Evolutionary conservation across 352 stramenopile species (phyloP).

Genomic region (Globisporangium solare): DNA sequence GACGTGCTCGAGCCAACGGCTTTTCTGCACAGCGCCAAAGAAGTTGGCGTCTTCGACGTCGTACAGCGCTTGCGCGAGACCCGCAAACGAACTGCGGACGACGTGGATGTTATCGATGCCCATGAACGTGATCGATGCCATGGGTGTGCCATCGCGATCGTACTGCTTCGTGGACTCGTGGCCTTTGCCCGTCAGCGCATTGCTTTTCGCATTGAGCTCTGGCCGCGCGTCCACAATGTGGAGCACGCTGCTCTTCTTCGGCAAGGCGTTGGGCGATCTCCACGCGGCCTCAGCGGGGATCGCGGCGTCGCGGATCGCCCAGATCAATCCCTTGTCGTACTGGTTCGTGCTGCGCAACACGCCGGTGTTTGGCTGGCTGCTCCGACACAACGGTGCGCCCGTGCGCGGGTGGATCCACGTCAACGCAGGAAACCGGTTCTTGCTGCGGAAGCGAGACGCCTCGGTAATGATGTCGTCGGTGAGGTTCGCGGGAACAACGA

Average conservation of each 20-base stretch:
- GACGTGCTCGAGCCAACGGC: constrained; percentile 80
- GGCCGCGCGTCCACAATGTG: constrained; percentile 90
- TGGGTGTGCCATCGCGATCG: constrained; percentile 64
- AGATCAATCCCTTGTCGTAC: constrained; percentile 90
- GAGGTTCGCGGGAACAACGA: constrained; percentile 62
- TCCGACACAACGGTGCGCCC: constrained; percentile 90
- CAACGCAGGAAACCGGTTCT: constrained; percentile 75
- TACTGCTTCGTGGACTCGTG: constrained; percentile 88
- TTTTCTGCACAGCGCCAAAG: constrained; percentile 81
- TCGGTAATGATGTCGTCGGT: constrained; percentile 66
- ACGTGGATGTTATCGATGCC: constrained; percentile 88
- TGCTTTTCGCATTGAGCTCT: constrained; percentile 89
- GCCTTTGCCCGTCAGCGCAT: constrained; percentile 86
- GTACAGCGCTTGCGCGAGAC: constrained; percentile 68
- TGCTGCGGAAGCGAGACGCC: constrained; percentile 68
- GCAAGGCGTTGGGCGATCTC: constrained; percentile 18
- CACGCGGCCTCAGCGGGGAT: constrained; percentile 41
- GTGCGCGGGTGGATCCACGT: constrained; percentile 90
- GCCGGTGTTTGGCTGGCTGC: constrained; percentile 94
- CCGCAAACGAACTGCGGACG: constrained; percentile 66
- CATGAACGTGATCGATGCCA: constrained; percentile 82
- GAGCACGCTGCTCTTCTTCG: constrained; percentile 71
- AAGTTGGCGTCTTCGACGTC: constrained; percentile 86
- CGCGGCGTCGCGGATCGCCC: constrained; percentile 77
- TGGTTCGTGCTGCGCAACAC: constrained; percentile 90